These are phyloP conservation scores for Maudiozyma humilis DNA, from an alignment of 1,139 yeast genomes.

Conservation along the genomic window DNA sequence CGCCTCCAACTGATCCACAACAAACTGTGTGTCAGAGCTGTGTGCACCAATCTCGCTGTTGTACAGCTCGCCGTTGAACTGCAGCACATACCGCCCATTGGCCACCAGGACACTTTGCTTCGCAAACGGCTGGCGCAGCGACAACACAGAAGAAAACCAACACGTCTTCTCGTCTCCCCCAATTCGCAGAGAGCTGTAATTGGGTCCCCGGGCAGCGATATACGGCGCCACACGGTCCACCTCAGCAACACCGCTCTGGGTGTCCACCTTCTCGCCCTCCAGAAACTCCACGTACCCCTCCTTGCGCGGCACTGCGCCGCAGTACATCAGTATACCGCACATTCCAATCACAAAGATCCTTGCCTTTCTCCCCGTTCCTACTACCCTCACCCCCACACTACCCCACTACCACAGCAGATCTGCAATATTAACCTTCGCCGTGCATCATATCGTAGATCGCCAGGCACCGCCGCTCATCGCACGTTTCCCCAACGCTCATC, in stretches of 20 bases:
- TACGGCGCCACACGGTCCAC: constrained; percentile 34
- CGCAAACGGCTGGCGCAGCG: constrained; percentile 70
- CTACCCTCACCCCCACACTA: neutral
- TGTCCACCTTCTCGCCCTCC: constrained; percentile 25
- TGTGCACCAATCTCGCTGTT: constrained; percentile 41
- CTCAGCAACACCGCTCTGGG: neutral
- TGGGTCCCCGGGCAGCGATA: constrained; percentile 50
- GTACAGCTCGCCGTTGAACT: constrained; percentile 86
- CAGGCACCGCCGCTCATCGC: neutral
- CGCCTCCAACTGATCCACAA: constrained; percentile 29
- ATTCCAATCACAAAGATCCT: constrained; percentile 16
- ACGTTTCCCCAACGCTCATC: neutral
- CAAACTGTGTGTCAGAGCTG: constrained; percentile 43
- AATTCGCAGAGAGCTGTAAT: constrained; percentile 32
- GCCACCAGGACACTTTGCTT: constrained; percentile 50
- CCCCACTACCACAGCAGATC: too few relatives aligned
- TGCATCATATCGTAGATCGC: too few relatives aligned
- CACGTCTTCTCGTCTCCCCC: constrained; percentile 11
- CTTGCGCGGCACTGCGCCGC: constrained; percentile 10
- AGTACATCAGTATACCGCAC: constrained; percentile 40
- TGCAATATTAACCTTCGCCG: too few relatives aligned
- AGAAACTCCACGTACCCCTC: constrained; percentile 21
- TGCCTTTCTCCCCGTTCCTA: too few relatives aligned
- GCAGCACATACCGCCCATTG: constrained; percentile 38
- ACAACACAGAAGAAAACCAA: constrained; percentile 57